Percentiles rank a stretch among this genome's conserved stretches.
Evolutionary conservation across 306 rosid species (phyloP).

Genomic region (Quillaja saponaria): DNA sequence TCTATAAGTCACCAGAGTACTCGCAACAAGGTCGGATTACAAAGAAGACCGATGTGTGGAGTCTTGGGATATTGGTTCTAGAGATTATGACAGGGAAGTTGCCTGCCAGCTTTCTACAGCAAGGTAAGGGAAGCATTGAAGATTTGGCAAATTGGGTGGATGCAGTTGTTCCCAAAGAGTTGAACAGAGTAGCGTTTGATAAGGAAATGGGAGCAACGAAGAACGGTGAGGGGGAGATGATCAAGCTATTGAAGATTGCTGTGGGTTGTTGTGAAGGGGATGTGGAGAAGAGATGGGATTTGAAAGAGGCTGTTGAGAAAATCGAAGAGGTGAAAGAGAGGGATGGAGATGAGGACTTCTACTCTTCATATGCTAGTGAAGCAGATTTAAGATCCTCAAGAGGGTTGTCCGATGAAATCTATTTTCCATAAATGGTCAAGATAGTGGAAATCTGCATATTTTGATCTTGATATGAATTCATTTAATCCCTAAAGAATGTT

Average conservation of each 20-base stretch:
- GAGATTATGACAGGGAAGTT: constrained; percentile 73
- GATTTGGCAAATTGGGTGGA: constrained; percentile 63
- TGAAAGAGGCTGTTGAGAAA: constrained; percentile 64
- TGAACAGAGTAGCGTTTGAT: constrained; percentile 63
- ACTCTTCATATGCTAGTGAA: constrained; percentile 41
- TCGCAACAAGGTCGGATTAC: constrained; percentile 65
- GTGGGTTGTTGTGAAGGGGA: constrained; percentile 66
- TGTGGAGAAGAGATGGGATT: constrained; percentile 65
- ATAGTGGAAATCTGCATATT: constrained; percentile 2
- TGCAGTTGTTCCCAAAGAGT: constrained; percentile 50
- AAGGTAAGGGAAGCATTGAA: constrained; percentile 58
- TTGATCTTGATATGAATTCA: constrained; percentile 4
- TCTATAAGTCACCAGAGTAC: constrained; percentile 78
- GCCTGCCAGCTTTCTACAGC: constrained; percentile 54
- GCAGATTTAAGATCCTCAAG: constrained; percentile 37
- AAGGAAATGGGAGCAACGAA: constrained; percentile 43
- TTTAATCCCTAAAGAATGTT: not conserved
- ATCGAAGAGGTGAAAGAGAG: constrained; percentile 64
- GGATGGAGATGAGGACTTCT: constrained; percentile 23
- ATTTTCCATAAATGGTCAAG: constrained; percentile 28
- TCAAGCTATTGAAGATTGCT: constrained; percentile 66
- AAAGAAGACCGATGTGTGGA: constrained; percentile 86
- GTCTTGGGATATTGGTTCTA: constrained; percentile 69
- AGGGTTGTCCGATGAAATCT: constrained; percentile 33
- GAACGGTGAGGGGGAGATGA: constrained; percentile 54